phyloP scores from a whole-genome alignment of 2,329 filamentous ascomycete species.

The Bertia moriformis region DNA sequence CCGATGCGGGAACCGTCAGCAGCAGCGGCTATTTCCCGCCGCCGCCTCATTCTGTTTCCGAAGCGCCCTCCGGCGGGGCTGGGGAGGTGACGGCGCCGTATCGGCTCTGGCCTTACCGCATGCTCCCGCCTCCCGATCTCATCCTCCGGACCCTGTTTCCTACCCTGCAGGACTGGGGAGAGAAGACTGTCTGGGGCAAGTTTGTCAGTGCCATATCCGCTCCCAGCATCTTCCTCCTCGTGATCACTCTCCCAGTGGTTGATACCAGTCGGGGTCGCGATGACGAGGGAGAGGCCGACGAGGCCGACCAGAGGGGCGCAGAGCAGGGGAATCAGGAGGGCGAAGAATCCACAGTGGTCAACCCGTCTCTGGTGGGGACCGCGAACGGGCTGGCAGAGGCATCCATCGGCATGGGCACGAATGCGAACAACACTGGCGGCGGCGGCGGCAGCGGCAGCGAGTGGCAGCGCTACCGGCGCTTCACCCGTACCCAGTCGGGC shows the following conservation, averaged over 20 bases:
- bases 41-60: slow-evolving; percentile 23
- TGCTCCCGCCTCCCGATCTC: slow-evolving; percentile 59
- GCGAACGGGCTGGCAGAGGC: slow-evolving; percentile 14
- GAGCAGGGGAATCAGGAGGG: too few relatives aligned
- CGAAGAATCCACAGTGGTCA: slow-evolving; percentile 6
- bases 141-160: slow-evolving; percentile 70
- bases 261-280: slow-evolving; percentile 58
- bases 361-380: slow-evolving; percentile 6
- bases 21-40: too few relatives aligned
- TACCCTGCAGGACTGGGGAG: slow-evolving; percentile 66
- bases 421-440: too few relatives aligned
- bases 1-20: slow-evolving; percentile 10
- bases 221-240: slow-evolving; percentile 77
- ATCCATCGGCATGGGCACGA: slow-evolving; percentile 2
- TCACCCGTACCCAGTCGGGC: slow-evolving; percentile 16
- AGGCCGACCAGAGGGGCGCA: slow-evolving; percentile 7
- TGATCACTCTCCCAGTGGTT: slow-evolving; percentile 80
- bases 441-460: slow-evolving; percentile 38
- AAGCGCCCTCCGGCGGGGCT: too few relatives aligned
- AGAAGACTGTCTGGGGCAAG: slow-evolving; percentile 76
- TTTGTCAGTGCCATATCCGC: slow-evolving; percentile 68
- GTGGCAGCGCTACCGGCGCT: slow-evolving; percentile 42
- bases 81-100: slow-evolving; percentile 29
- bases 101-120: slow-evolving; percentile 67
- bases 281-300: slow-evolving; percentile 28